Evolutionary conservation across 2,329 filamentous ascomycete genomes (phyloP), one percentile per base, ranked within the genome.

Genomic region (Exophiala dermatitidis): DNA sequence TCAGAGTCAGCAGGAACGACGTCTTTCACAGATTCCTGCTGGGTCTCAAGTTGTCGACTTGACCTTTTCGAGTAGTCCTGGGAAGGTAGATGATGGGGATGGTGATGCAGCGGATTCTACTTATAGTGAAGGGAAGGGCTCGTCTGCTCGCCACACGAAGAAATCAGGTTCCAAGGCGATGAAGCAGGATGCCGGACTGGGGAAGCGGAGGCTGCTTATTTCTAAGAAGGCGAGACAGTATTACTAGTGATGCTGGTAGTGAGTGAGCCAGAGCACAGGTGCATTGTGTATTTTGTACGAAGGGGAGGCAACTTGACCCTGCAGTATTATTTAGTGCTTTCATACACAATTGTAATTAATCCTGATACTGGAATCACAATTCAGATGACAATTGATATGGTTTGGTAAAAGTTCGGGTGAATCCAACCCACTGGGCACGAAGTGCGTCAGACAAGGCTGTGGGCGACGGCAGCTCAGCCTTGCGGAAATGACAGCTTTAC

Each of bases 1-100:
- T 3, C 49, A 60, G 33, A 62, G 56, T 30, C 56, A 59, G 34
- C 37, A 10, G 19, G 40, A 54, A 29, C 30, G 37, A 26, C 33
- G 42, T 12, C 30, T 61, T 28, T 58, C 55, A 26, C 60, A 62
- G 44, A 57, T 63, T 10, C 59, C 63, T 6, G 40, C 55, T 7
- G 54, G 52, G 28, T 58, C 64, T 29, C 58, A 63, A 36, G 48
- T 71, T 31, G 64, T 72, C 32, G 70, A 72, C 52, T 58, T 72
- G 41, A 72, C 70, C 5, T 59, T 64, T n/a, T 67, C 66, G 8
- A 72, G 69, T 53, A 56, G 52, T 37, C 52, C 59, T 5, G 5
- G n/a, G 10, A 50, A 57, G 19, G 31, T 33, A 10, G 49, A 56
- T 28, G 38, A 41, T 10, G 38, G 28, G 28, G 38, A 41, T 1